Conservation (phyloP, 768 basidiomycete species). For the Leccinum fibrillosum region DNA sequence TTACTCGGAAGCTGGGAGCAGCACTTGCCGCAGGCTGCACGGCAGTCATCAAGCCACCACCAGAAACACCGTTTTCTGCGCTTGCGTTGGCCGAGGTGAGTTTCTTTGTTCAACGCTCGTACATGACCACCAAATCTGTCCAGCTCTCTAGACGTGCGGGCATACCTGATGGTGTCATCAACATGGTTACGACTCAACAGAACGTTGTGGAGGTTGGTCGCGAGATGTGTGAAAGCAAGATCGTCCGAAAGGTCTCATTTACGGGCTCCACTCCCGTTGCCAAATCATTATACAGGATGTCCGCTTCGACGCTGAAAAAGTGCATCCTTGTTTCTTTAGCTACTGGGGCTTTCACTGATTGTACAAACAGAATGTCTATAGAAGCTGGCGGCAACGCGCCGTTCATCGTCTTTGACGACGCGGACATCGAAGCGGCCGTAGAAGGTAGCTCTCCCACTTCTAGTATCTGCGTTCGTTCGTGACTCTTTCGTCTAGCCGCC, state of each 20-base stretch:
- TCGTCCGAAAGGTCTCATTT: conserved; percentile 86
- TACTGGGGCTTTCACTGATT: neutral
- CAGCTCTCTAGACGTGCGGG: conserved; percentile 88
- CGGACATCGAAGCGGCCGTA: conserved; percentile 89
- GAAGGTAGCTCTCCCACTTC: conserved; percentile 45
- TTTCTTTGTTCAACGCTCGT: neutral
- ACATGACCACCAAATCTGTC: neutral
- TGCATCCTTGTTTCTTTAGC: conserved; percentile 28
- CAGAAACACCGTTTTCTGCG: conserved; percentile 92
- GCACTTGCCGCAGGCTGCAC: conserved; percentile 97
- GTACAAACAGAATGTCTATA: conserved; percentile 50
- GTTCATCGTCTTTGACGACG: conserved; percentile 97
- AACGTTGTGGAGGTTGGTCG: conserved; percentile 85
- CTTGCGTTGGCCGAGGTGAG: conserved; percentile 87
- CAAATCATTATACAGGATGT: conserved; percentile 68
- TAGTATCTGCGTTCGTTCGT: neutral
- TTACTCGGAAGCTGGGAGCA: conserved; percentile 84
- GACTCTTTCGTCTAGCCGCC: conserved; percentile 44
- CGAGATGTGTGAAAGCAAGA: conserved; percentile 88
- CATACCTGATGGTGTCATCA: conserved; percentile 91
- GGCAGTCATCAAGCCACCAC: conserved; percentile 89
- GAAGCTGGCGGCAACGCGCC: conserved; percentile 95
- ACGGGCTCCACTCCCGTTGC: conserved; percentile 86
- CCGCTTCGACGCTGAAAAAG: conserved; percentile 82
- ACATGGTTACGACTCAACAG: conserved; percentile 86